phyloP scores from a whole-genome alignment of 2,329 filamentous ascomycete species.

The Colletotrichum sp. region DNA sequence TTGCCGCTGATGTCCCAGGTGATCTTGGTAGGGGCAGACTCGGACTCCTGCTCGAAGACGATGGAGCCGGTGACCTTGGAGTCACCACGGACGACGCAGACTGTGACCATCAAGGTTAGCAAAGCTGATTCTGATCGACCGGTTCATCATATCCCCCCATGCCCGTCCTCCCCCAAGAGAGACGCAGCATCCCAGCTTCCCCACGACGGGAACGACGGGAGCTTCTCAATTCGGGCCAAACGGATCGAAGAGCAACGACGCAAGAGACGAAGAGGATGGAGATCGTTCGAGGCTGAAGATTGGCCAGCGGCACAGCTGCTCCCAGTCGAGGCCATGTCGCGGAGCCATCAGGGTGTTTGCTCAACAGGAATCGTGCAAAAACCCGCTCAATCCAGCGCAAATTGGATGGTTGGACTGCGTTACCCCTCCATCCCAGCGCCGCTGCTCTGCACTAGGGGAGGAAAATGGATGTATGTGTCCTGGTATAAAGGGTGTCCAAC shows the following conservation, averaged over 20 bases:
- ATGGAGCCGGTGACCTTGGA: constrained; percentile 93
- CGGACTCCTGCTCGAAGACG: constrained; percentile 89
- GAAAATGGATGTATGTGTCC: constrained; percentile 25
- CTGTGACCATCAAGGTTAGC: constrained; percentile 49
- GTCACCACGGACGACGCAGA: constrained; percentile 97
- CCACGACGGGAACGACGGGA: constrained; percentile 11
- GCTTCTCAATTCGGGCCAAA: not conserved
- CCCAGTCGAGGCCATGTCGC: constrained; percentile 2
- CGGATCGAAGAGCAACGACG: not conserved
- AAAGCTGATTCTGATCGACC: not conserved
- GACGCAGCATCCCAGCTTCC: not conserved
- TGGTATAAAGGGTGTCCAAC: constrained; percentile 41
- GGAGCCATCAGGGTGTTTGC: constrained; percentile 34
- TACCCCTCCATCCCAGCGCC: constrained; percentile 25
- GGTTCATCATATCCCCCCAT: constrained; percentile 23
- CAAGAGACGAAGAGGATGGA: constrained; percentile 4
- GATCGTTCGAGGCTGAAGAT: constrained; percentile 4
- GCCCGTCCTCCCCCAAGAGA: not conserved
- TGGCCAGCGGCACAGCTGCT: constrained; percentile 6
- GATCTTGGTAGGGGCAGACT: constrained; percentile 83
- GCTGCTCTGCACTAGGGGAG: constrained; percentile 4
- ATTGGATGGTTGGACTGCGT: constrained; percentile 27
- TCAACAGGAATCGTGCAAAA: constrained; percentile 36
- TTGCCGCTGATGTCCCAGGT: constrained; percentile 92
- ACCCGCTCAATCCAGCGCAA: constrained; percentile 65